Conservation (phyloP, 2,329 filamentous ascomycete species). For the Pyrenophora graminea region DNA sequence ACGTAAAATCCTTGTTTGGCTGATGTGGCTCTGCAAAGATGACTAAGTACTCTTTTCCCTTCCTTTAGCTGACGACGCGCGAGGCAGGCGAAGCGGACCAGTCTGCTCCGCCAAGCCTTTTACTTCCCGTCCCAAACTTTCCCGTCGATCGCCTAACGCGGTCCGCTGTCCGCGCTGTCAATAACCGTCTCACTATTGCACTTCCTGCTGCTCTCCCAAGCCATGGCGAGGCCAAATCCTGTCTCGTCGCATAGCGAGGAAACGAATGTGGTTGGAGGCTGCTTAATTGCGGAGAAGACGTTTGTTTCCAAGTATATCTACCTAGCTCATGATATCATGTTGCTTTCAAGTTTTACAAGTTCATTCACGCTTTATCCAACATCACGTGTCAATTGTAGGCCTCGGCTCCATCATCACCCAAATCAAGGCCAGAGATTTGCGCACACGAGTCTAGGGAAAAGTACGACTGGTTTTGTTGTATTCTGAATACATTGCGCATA, state of each 20-base stretch:
- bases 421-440: no score
- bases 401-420: no score
- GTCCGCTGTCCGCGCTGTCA: not conserved
- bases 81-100: not conserved
- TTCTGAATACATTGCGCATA: constrained; percentile 20
- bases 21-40: not conserved
- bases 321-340: no score
- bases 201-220: not conserved
- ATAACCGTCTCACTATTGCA: not conserved
- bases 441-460: not conserved
- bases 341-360: no score
- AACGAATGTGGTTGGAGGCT: no score
- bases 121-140: not conserved
- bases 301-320: no score
- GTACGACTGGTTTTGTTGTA: constrained; percentile 13
- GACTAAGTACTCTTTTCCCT: not conserved
- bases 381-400: no score
- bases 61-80: constrained; percentile 23
- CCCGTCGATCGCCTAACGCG: constrained; percentile 3
- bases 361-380: no score
- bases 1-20: not conserved
- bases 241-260: no score
- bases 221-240: no score
- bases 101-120: no score
- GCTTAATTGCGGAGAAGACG: no score